Evolutionary conservation across 805 yeast genomes (phyloP).

Genomic region (Barnettozyma sp.): DNA sequence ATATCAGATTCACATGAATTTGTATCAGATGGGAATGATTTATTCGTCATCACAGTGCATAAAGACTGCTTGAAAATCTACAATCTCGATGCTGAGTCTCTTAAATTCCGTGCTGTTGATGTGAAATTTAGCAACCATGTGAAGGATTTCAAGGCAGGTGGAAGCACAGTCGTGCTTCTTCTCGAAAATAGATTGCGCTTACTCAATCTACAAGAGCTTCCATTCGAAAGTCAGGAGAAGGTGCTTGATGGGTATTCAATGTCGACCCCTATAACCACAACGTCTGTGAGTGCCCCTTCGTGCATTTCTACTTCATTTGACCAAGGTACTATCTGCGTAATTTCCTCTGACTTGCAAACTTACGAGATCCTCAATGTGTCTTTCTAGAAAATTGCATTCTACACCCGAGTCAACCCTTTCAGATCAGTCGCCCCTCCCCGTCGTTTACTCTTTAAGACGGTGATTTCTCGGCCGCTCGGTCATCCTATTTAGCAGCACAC

Average conservation of each 20-base stretch:
- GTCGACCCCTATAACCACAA: slow-evolving; percentile 1
- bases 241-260: neutral
- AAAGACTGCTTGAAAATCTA: slow-evolving; percentile 13
- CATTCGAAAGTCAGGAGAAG: neutral
- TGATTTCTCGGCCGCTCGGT: too few species aligned
- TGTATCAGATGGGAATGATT: slow-evolving; percentile 7
- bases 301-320: slow-evolving; percentile 26
- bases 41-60: slow-evolving; percentile 11
- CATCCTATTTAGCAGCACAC: too few species aligned
- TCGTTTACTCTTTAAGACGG: too few species aligned
- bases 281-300: slow-evolving; percentile 17
- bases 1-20: slow-evolving; percentile 16
- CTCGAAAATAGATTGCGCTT: slow-evolving; percentile 1
- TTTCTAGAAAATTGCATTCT: neutral
- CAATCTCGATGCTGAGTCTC: slow-evolving; percentile 8
- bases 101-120: neutral
- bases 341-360: slow-evolving; percentile 28
- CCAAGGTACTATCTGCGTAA: slow-evolving; percentile 30
- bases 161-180: slow-evolving; percentile 11
- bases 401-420: too few species aligned
- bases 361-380: slow-evolving; percentile 4
- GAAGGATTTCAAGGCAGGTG: slow-evolving; percentile 11
- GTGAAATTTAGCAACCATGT: slow-evolving; percentile 8
- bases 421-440: too few species aligned
- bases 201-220: neutral